phyloP scores from a whole-genome alignment of 2,329 filamentous ascomycete species.

The Aspergillus sp. region DNA sequence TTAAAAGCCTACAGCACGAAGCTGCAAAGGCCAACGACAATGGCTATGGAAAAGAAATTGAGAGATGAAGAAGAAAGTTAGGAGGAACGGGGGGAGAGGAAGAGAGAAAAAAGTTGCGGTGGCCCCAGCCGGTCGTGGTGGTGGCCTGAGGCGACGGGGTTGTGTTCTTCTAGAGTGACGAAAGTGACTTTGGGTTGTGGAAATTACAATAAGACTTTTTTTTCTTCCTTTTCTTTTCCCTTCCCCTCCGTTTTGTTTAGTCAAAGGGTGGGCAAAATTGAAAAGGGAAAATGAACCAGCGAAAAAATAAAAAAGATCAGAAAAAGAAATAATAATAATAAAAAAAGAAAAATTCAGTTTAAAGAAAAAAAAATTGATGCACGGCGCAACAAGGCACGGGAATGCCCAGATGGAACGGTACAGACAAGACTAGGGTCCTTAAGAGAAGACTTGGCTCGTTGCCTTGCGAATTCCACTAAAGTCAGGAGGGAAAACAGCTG shows the following conservation, averaged over 20 bases:
- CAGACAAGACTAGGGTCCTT: constrained; percentile 20
- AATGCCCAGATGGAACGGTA: constrained; percentile 27
- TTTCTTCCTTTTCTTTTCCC: no score
- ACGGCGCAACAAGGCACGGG: constrained; percentile 20
- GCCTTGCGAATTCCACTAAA: constrained; percentile 12
- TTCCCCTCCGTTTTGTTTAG: no score
- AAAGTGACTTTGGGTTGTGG: constrained; percentile 19
- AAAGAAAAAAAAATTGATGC: neutral
- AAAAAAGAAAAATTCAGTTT: constrained; percentile 3
- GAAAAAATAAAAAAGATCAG: neutral
- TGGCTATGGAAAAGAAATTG: constrained; percentile 13
- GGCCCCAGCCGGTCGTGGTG: constrained; percentile 18
- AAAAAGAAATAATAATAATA: constrained; percentile 12
- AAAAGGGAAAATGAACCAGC: constrained; percentile 9
- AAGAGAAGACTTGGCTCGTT: constrained; percentile 21
- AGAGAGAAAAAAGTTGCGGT: constrained; percentile 22
- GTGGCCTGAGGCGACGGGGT: constrained; percentile 26
- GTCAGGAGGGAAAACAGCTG: neutral
- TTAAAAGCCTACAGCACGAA: constrained; percentile 29
- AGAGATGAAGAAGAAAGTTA: constrained; percentile 5
- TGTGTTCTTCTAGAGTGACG: constrained; percentile 18
- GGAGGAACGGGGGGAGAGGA: neutral
- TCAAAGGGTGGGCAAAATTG: neutral
- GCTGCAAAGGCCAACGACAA: constrained; percentile 24
- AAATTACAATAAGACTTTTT: neutral